Base-by-base conservation (phyloP, 495 filamentous ascomycete genomes). In the Thermothielavioides terrestris region DNA sequence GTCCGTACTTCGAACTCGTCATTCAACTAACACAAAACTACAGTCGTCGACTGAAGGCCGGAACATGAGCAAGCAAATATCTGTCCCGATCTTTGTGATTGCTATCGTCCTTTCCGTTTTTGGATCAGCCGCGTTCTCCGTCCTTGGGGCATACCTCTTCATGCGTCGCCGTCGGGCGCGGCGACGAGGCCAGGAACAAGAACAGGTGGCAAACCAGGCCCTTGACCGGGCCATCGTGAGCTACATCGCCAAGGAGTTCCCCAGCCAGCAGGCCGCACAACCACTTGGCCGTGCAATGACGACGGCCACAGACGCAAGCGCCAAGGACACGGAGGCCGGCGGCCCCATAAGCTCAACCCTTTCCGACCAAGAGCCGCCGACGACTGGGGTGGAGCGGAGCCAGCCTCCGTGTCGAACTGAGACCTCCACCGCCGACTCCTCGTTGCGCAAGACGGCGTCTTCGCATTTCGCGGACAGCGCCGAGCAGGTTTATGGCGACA, bases 191-290 rank as follows among this genome's bases (percentile, higher is more conserved):
- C 28, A 44, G 36, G 55, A 58, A 31, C 52, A 52, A 20, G 59
- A 60, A 39, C 51, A 54, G n/a, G 41, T 54, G 4, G 57, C 52
- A 25, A 63, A 43, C 51, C 48, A 30, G 1, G 62, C 62, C 4
- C 50, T 62, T 0, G 62, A 62, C 31, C 59, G 62, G 12, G 59
- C 59, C 2, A 56, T 62, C 14, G 54, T 64, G 9, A 62, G 56
- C 50, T 64, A 62, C 35, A 62, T 58, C 36, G 59, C 45, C 15
- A 62, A 64, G 15, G 59, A 64, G 26, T 43, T 46, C 2, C 53
- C 61, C 4, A 58, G 25, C 12, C 49, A 48, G 7, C 47, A 36
- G 0, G 53, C 30, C 1, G 23, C 41, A 4, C 31, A 27, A n/a
- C 9, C 10, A 20, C 4, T n/a, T 18, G 40, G 31, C 15, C 40